phyloP scores from a whole-genome alignment of 2,329 filamentous ascomycete species.

The Periconia sp. region DNA sequence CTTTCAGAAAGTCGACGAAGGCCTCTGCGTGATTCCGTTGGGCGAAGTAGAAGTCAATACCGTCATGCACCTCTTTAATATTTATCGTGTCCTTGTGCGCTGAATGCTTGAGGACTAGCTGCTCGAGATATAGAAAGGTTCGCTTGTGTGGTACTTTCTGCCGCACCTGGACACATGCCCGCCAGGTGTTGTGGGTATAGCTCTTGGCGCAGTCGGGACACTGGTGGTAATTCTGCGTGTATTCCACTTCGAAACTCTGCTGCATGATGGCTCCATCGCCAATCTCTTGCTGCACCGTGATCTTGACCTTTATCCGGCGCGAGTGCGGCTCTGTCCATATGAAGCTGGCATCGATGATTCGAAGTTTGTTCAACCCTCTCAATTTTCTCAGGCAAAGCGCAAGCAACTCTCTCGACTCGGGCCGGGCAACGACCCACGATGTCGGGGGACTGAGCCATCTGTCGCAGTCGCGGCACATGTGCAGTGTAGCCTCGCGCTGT shows the following conservation, averaged over 20 bases:
- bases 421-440: constrained; percentile 83
- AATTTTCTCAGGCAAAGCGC: constrained; percentile 90
- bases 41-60: constrained; percentile 94
- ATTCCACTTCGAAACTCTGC: constrained; percentile 94
- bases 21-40: constrained; percentile 89
- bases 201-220: constrained; percentile 89
- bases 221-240: constrained; percentile 88
- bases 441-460: constrained; percentile 84
- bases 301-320: constrained; percentile 87
- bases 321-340: constrained; percentile 99
- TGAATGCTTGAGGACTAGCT: constrained; percentile 92
- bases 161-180: constrained; percentile 89
- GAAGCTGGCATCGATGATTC: constrained; percentile 94
- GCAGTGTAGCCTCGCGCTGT: constrained; percentile 85
- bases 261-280: constrained; percentile 76
- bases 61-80: constrained; percentile 96
- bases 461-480: constrained; percentile 94
- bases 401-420: constrained; percentile 89
- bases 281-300: constrained; percentile 83
- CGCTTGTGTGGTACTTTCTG: constrained; percentile 98
- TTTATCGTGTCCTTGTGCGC: constrained; percentile 87
- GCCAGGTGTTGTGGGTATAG: constrained; percentile 95
- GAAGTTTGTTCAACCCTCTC: constrained; percentile 82
- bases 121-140: constrained; percentile 82
- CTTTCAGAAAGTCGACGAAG: constrained; percentile 88